Conservation (phyloP, 176 grass and related monocot genomes). For the Triticum turgidum region DNA sequence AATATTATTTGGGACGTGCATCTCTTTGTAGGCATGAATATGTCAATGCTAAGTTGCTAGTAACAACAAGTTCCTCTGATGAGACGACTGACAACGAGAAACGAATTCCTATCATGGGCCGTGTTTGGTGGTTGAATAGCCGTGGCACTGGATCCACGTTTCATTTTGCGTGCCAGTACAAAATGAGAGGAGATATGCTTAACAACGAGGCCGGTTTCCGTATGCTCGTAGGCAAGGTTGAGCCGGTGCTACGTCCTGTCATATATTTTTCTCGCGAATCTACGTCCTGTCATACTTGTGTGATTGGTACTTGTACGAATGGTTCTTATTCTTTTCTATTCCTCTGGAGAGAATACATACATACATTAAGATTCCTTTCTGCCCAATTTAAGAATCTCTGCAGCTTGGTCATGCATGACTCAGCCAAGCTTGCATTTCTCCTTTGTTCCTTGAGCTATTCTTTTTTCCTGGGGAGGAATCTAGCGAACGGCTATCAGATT, state of each 20-base stretch:
- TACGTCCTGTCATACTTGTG: not conserved
- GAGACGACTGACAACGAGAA: no score
- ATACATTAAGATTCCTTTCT: not conserved
- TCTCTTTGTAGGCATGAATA: not conserved
- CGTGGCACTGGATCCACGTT: no score
- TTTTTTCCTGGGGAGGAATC: not conserved
- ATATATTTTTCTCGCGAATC: not conserved
- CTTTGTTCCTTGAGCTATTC: not conserved
- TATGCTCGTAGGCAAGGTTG: no score
- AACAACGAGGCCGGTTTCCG: not conserved
- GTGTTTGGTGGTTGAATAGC: no score
- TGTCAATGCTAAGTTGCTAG: slow-evolving; percentile 15
- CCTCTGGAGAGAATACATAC: slow-evolving; percentile 7
- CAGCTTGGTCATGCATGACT: slow-evolving; percentile 28
- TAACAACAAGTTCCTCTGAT: no score
- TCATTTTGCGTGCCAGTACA: not conserved
- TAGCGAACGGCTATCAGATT: not conserved
- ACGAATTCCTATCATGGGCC: no score
- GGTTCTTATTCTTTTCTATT: not conserved
- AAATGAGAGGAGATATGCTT: not conserved
- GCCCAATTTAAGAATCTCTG: slow-evolving; percentile 3
- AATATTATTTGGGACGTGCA: no score
- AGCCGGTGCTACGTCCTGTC: not conserved
- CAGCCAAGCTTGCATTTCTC: not conserved
- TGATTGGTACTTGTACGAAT: not conserved